Base-by-base conservation (phyloP, 1,284 basidiomycete genomes). In the Violaceomyces palustris region DNA sequence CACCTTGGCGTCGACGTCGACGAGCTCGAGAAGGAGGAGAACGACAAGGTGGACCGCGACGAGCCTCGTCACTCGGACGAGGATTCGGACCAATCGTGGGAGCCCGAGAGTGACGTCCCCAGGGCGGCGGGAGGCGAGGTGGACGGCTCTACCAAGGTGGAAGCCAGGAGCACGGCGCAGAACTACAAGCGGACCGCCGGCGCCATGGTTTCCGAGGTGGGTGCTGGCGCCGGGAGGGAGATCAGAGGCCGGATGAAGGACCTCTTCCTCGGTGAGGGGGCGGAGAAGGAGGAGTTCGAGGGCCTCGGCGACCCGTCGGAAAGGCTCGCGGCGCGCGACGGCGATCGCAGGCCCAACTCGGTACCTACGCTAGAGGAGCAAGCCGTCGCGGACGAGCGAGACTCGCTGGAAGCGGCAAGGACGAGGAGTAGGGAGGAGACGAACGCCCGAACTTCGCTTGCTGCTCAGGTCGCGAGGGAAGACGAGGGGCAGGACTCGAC, bases 1-100 rank as follows among this genome's bases (percentile, higher is more conserved):
- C 93, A 99, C 73, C 78, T 93, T 43, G 93, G 93, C 3, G 80
- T 97, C 43, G 91, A 98, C 72, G 91, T 97, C 19, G 93, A 99
- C 70, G 81, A 83, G 7, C 78, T 96, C 61, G 83, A 85, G 47
- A 61, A 37, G 29, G 57, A 45, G 45, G 71, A 35, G 10, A 33
- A 29, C 22, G 36, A 34, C 7, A 39, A 43, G 6, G 39, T 25
- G 19, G 42, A 31, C 2, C 42, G 28, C 27, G 37, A 14, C 10
- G 40, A 41, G 39, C 35, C 52, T 36, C 53, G 57, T 12, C 43
- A 57, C 4, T 24, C 33, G 19, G 60, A 69, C 9, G 73, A 72
- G n/a, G 51, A 66, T 19, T 90, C 87, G 87, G 87, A 90, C 70
- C 86, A 88, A 65, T 63, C n/a, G 67, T 14, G 5, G 9, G 14